phyloP scores from a whole-genome alignment of 1,284 basidiomycete species.

The Naganishia cerealis region DNA sequence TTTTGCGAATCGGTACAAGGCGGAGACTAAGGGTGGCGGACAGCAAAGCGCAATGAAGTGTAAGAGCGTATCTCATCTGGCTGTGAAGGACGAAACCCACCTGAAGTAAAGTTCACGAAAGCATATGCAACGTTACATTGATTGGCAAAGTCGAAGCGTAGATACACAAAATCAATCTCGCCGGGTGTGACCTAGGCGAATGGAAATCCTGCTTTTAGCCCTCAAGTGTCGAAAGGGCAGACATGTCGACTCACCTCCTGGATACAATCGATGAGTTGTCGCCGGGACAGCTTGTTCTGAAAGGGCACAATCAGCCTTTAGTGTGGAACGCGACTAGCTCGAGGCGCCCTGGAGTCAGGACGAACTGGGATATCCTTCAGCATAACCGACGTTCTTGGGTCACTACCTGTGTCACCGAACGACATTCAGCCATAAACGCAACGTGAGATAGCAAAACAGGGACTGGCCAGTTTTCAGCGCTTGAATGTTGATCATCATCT shows the following conservation, averaged over 20 bases:
- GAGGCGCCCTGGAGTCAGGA: not conserved
- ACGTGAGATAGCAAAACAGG: not conserved
- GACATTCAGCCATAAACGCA: not conserved
- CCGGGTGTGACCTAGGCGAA: conserved; percentile 46
- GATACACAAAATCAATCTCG: conserved; percentile 53
- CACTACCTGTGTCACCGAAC: conserved; percentile 39
- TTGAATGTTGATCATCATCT: conserved; percentile 16
- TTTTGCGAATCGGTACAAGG: conserved; percentile 46
- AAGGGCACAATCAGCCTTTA: conserved; percentile 4
- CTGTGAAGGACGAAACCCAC: not conserved
- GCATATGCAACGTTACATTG: conserved; percentile 50
- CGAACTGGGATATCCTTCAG: conserved; percentile 54
- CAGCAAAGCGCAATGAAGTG: too few species aligned
- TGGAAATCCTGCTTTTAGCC: not conserved
- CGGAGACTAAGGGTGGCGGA: conserved; percentile 32
- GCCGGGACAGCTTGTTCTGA: conserved; percentile 53
- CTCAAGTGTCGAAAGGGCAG: not conserved
- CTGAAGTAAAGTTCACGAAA: conserved; percentile 28
- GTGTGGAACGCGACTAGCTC: not conserved
- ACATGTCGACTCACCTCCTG: conserved; percentile 40
- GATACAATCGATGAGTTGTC: conserved; percentile 50
- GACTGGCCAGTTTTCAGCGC: conserved; percentile 16
- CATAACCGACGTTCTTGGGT: conserved; percentile 52
- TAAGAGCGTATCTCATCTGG: not conserved
- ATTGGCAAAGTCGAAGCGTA: conserved; percentile 54